Evolutionary conservation across 108 stramenopile genomes (phyloP).

Genomic region (Parietichytrium sp.): DNA sequence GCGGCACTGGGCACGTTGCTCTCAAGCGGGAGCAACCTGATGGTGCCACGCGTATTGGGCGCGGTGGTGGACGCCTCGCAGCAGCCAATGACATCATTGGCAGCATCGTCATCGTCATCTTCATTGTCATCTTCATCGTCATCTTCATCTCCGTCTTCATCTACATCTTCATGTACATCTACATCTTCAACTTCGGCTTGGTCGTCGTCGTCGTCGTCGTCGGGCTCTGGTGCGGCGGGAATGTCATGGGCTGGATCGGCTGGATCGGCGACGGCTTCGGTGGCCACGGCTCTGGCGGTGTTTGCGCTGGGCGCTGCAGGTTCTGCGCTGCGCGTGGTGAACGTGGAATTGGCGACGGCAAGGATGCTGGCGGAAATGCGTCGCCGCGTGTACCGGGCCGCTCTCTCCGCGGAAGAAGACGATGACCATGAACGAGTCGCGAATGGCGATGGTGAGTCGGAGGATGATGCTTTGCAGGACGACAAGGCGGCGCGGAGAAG

Average conservation of each 20-base stretch:
- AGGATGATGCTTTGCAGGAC: neutral
- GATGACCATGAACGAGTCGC: too few relatives aligned
- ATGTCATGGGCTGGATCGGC: too few relatives aligned
- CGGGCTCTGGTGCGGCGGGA: too few relatives aligned
- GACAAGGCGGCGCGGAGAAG: neutral
- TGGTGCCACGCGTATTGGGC: constrained; percentile 4
- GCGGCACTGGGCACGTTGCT: constrained; percentile 12
- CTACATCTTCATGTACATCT: too few relatives aligned
- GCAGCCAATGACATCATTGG: neutral
- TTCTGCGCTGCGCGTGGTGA: neutral
- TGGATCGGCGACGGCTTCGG: neutral
- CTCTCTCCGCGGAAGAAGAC: too few relatives aligned
- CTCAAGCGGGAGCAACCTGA: constrained; percentile 16
- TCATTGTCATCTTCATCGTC: too few relatives aligned
- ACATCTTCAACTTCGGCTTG: too few relatives aligned
- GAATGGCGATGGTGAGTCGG: too few relatives aligned
- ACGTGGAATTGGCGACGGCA: neutral
- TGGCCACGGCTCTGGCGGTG: neutral
- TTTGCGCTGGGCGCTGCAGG: constrained; percentile 15
- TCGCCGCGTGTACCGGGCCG: neutral
- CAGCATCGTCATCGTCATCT: too few relatives aligned
- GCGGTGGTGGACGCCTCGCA: neutral
- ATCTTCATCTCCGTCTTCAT: too few relatives aligned
- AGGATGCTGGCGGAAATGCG: neutral
- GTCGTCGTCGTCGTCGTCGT: too few relatives aligned